A percentile compares a stretch with the other conserved stretches of the same genome.
Conservation (phyloP, 371 early-diverging fungal species). For the Mortierella sp. region DNA sequence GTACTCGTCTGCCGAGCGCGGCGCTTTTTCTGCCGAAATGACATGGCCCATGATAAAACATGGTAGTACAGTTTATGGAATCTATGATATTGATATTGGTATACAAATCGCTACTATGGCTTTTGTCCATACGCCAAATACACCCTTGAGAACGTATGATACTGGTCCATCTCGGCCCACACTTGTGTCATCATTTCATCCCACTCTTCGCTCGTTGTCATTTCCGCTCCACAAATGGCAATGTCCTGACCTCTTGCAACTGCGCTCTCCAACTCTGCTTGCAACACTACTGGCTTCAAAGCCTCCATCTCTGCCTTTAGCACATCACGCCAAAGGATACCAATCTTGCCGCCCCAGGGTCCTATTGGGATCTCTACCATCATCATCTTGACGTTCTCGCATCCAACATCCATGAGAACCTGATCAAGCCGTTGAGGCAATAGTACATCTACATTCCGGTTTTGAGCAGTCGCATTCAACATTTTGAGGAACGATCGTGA, state of each 20-base stretch:
- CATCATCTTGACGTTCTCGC: conserved; percentile 52
- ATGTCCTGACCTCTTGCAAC: conserved; percentile 44
- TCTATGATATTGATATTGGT: neutral
- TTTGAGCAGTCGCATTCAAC: conserved; percentile 52
- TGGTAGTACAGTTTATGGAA: too few species aligned
- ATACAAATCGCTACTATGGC: conserved; percentile 8
- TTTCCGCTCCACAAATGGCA: conserved; percentile 53
- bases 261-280: conserved; percentile 40
- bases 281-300: conserved; percentile 44
- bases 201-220: conserved; percentile 56
- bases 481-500: conserved; percentile 52
- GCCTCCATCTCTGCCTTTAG: conserved; percentile 55
- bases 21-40: too few species aligned
- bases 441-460: conserved; percentile 40
- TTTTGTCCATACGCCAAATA: conserved; percentile 53
- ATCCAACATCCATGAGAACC: conserved; percentile 43
- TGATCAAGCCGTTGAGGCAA: conserved; percentile 45
- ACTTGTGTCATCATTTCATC: conserved; percentile 57
- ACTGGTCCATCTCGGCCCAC: conserved; percentile 56
- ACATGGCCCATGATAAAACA: too few species aligned
- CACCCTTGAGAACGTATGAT: conserved; percentile 48
- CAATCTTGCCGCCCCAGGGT: conserved; percentile 56
- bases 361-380: conserved; percentile 58
- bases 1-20: too few species aligned
- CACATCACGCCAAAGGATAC: conserved; percentile 48